A percentile compares a stretch with the other conserved stretches of the same genome.
Conservation (phyloP, 1,284 basidiomycete species). For the Agaricales sp. region DNA sequence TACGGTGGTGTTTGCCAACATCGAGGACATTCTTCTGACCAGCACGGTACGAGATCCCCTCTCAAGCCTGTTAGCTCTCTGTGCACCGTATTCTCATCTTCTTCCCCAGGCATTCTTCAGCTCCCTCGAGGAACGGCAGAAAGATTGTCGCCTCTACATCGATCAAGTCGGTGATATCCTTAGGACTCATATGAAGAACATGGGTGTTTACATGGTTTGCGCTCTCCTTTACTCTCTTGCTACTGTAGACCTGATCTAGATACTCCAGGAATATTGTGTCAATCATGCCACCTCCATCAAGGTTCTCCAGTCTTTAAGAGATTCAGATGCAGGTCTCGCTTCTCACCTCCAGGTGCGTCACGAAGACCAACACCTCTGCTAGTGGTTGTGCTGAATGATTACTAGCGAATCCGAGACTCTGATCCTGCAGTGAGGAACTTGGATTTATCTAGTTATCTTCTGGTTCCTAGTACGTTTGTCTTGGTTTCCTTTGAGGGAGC, state of each 20-base stretch:
- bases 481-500: background rate
- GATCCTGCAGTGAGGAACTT: conserved; percentile 73
- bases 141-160: conserved; percentile 82
- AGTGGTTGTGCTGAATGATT: conserved; percentile 4
- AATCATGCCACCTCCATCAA: conserved; percentile 80
- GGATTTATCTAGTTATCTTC: conserved; percentile 84
- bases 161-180: conserved; percentile 85
- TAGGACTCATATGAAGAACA: conserved; percentile 60
- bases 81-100: too few species aligned
- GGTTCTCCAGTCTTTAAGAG: conserved; percentile 67
- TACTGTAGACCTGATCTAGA: conserved; percentile 1
- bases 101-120: conserved; percentile 61
- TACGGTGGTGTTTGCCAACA: conserved; percentile 84
- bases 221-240: conserved; percentile 8
- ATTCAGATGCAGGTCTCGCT: conserved; percentile 56
- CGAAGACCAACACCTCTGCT: background rate
- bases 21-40: conserved; percentile 82
- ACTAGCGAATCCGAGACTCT: conserved; percentile 54
- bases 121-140: conserved; percentile 84
- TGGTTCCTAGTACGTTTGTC: conserved; percentile 72
- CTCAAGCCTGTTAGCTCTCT: conserved; percentile 1
- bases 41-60: conserved; percentile 54
- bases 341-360: conserved; percentile 53
- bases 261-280: conserved; percentile 74
- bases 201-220: conserved; percentile 68